Base-by-base conservation (phyloP, 2,329 filamentous ascomycete species). In the Stachybotrys echinatus region DNA sequence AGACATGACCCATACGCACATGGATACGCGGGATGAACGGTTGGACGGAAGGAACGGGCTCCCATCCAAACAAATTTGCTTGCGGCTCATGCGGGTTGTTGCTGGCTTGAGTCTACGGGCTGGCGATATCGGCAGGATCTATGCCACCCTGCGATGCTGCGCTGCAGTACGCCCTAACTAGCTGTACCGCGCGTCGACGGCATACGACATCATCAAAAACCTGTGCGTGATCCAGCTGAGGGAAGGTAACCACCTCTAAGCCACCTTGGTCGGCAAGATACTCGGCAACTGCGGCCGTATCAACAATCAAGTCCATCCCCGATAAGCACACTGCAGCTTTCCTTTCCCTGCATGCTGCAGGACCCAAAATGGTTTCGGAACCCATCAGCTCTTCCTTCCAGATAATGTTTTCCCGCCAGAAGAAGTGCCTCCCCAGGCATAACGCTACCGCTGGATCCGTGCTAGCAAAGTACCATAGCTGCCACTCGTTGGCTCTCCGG, bases 391-490 rank as follows among this genome's bases (percentile, higher is more conserved):
- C 82, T 45, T 88, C 81, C 56, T 80, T 82, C 85, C 86, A 89
- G 7, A 87, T 67, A 38, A 87, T 80, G 54, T 85, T 88, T 56
- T 88, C 76, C 22, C 74, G 74, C 87, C 86, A 89, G 66, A 87
- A 88, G 67, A 89, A 88, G 57, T 84, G 76, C 3, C 85, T 71
- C 0, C 77, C 79, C 1, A 89, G 69, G 10, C 80, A 82, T 50
- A 85, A 76, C 10, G 85, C 79, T 2, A 87, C 81, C 2, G 83
- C 83, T 23, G 83, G 80, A 56, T 89, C 86, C 48, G 76, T 84
- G 42, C 77, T 81, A 6, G 82, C 86, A 61, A 88, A 88, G 58
- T 86, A 89, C 74, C 81, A 85, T 14, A 89, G 69, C 61, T 85
- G 79, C 71, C 80, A 84, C 64, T 89, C 84, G 54, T 86, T 87